phyloP scores from a whole-genome alignment of 1,139 yeast species.

The Suhomyces guaymorum region DNA sequence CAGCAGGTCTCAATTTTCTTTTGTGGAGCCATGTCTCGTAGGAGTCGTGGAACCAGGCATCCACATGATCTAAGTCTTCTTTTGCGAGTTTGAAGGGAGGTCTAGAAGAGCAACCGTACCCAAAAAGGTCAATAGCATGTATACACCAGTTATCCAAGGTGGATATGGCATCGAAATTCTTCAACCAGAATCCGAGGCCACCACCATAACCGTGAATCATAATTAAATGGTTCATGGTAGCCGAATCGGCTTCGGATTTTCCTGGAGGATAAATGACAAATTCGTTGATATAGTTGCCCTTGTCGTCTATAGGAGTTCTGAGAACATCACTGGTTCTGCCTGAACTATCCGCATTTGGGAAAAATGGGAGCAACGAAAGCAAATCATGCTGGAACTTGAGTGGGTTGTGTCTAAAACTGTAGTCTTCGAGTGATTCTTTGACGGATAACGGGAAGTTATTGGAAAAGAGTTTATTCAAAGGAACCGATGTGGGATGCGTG shows the following conservation, averaged over 20 bases:
- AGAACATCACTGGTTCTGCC: slow-evolving; percentile 38
- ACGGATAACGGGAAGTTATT: slow-evolving; percentile 60
- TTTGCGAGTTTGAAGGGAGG: slow-evolving; percentile 47
- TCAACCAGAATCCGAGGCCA: slow-evolving; percentile 68
- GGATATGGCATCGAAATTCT: slow-evolving; percentile 55
- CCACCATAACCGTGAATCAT: slow-evolving; percentile 81
- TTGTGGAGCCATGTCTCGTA: slow-evolving; percentile 45
- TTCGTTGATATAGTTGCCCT: slow-evolving; percentile 59
- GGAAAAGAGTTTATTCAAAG: slow-evolving; percentile 50
- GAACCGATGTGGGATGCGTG: slow-evolving; percentile 66
- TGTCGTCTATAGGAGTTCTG: slow-evolving; percentile 42
- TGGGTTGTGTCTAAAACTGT: slow-evolving; percentile 39
- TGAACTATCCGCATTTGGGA: slow-evolving; percentile 31
- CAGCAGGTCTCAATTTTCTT: slow-evolving; percentile 27
- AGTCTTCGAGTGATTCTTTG: slow-evolving; percentile 55
- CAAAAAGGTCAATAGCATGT: slow-evolving; percentile 73
- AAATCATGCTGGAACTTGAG: slow-evolving; percentile 55
- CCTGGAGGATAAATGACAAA: slow-evolving; percentile 55
- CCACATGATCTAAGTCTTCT: slow-evolving; percentile 39
- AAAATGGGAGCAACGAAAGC: slow-evolving; percentile 43
- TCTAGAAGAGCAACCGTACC: slow-evolving; percentile 74
- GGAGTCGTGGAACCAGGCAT: slow-evolving; percentile 56
- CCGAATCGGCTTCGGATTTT: slow-evolving; percentile 27
- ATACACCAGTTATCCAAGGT: slow-evolving; percentile 52
- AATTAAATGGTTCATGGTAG: slow-evolving; percentile 55